Evolutionary conservation across 2,329 filamentous ascomycete species (phyloP).

Genomic region (Beauveria sp.): DNA sequence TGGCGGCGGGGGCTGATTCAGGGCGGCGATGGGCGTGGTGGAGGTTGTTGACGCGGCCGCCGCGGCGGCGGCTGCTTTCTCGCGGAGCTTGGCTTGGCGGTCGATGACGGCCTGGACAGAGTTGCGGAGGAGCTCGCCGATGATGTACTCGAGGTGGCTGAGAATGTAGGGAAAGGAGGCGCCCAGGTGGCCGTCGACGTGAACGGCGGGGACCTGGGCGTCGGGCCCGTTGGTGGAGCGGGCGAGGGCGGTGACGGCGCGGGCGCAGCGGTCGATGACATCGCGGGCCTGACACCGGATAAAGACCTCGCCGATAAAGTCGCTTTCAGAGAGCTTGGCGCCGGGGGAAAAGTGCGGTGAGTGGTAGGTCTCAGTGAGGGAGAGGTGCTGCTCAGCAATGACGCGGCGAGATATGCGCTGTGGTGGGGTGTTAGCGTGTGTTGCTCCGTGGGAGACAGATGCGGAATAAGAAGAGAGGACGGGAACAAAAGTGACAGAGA

Average conservation of each 20-base stretch:
- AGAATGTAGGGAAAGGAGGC: slow-evolving; percentile 96
- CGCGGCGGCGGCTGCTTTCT: slow-evolving; percentile 11
- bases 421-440: background rate
- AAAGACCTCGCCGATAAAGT: slow-evolving; percentile 94
- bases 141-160: slow-evolving; percentile 92
- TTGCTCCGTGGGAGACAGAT: background rate
- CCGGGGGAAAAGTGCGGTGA: slow-evolving; percentile 83
- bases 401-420: slow-evolving; percentile 90
- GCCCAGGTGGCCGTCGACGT: slow-evolving; percentile 73
- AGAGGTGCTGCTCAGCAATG: slow-evolving; percentile 94
- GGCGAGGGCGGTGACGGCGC: slow-evolving; percentile 66
- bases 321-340: slow-evolving; percentile 61
- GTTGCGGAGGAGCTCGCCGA: slow-evolving; percentile 90
- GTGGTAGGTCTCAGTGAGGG: slow-evolving; percentile 89
- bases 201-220: slow-evolving; percentile 69
- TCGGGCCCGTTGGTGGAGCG: slow-evolving; percentile 66
- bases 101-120: slow-evolving; percentile 90
- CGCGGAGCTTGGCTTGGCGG: slow-evolving; percentile 42
- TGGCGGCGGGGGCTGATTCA: slow-evolving; percentile 52
- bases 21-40: slow-evolving; percentile 25
- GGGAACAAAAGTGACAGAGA: background rate
- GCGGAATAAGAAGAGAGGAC: background rate
- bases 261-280: slow-evolving; percentile 76
- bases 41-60: slow-evolving; percentile 46
- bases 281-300: slow-evolving; percentile 86